phyloP scores from a whole-genome alignment of 805 yeast genomes.

The Metschnikowia borealis region DNA sequence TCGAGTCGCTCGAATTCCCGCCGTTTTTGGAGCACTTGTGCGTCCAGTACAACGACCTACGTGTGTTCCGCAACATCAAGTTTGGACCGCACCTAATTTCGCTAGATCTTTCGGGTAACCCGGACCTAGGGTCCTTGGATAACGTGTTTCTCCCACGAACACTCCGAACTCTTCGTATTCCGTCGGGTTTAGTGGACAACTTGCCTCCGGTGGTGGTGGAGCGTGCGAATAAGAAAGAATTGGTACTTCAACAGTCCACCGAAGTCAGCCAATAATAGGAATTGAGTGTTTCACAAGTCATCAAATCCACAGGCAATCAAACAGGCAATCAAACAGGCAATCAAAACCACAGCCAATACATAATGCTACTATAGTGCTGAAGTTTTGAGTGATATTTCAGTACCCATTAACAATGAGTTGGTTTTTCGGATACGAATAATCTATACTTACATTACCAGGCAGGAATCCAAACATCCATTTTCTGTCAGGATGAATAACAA shows the following conservation, averaged over 20 bases:
- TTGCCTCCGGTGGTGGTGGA: constrained; percentile 37
- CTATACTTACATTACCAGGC: no score
- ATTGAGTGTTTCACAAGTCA: no score
- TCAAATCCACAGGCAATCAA: no score
- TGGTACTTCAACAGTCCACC: constrained; percentile 28
- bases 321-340: no score
- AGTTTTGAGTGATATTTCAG: no score
- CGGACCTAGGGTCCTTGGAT: constrained; percentile 36
- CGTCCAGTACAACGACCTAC: constrained; percentile 38
- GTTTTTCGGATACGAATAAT: no score
- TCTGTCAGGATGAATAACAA: no score
- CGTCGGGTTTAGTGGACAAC: constrained; percentile 31
- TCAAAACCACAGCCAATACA: no score
- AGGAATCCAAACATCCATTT: no score
- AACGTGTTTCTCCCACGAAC: constrained; percentile 36
- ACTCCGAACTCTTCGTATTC: constrained; percentile 33
- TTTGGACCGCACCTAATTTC: constrained; percentile 32
- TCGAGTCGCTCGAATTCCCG: constrained; percentile 41
- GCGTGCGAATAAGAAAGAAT: constrained; percentile 34
- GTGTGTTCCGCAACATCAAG: constrained; percentile 32
- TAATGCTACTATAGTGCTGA: no score
- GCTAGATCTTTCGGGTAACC: constrained; percentile 41
- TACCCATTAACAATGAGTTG: no score
- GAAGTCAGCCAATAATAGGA: no score
- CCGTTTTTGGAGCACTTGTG: constrained; percentile 27